Evolutionary conservation across 2,329 filamentous ascomycete species (phyloP), one percentile per base, ranked within the genome.

Genomic region (Fusarium fracticaudum): DNA sequence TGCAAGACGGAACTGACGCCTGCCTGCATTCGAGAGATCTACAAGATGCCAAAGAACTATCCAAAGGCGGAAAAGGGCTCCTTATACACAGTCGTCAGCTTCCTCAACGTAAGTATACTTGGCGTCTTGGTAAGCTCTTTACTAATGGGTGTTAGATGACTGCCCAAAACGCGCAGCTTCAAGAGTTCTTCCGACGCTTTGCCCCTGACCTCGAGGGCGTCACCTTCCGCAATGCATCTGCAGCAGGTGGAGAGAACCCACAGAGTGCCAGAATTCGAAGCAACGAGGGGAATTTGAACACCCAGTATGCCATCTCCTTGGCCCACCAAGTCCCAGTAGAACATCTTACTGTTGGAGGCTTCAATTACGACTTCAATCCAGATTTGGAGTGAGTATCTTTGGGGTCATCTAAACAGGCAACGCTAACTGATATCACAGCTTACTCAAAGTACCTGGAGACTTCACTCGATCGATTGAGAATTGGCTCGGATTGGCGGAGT

Each of bases 401-500:
- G n/a, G 8, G 7, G 3, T 13, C 31, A 15, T n/a, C 1, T 13
- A 4, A 6, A 41, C 5, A 35, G 9, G 7, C 20, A 10, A 4
- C 11, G 40, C 61, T 69, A 20, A 73, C n/a, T 8, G 20, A 24
- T 8, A 31, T 67, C 10, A 20, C 10, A 57, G 47, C 47, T 69
- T 79, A 22, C 72, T 75, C 59, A 64, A 53, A 12, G 63, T 58
- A 11, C 33, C 43, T 17, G 35, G 82, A 79, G 43, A 83, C 78
- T 41, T 83, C 53, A 43, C 45, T 8, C 47, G 77, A 69, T 83
- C 83, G 15, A 91, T 93, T 74, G 92, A 94, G 82, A 91, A 91
- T 0, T 94, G 91, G 79, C 84, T 94, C 7, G 87, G 87, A 22
- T 91, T 91, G 80, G 85, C 91, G 11, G 85, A 87, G 64, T 88